phyloP scores from a whole-genome alignment of 768 basidiomycete genomes.

The Terana coerulea region DNA sequence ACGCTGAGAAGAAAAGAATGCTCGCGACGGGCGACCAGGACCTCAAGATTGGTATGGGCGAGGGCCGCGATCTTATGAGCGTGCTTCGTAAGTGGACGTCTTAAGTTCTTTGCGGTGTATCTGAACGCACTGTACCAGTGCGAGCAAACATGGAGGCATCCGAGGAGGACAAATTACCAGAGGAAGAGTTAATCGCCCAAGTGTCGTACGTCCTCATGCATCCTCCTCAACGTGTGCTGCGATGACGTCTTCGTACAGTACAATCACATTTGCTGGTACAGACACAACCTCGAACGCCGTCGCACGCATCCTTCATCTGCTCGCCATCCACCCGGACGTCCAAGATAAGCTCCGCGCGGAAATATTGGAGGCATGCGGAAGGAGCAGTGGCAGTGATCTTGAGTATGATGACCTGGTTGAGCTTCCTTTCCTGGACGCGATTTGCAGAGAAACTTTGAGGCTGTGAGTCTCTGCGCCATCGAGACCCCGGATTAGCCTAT shows the following conservation, averaged over 20 bases:
- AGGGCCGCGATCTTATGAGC: conserved; percentile 29
- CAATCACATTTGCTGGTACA: conserved; percentile 21
- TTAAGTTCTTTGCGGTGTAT: background rate
- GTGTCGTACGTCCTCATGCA: conserved; percentile 18
- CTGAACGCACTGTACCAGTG: conserved; percentile 10
- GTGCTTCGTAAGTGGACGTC: conserved; percentile 19
- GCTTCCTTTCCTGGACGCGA: conserved; percentile 28
- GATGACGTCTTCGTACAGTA: conserved; percentile 11
- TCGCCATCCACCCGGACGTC: conserved; percentile 22
- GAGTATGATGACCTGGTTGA: conserved; percentile 22
- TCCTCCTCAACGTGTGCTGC: background rate
- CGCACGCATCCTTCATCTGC: conserved; percentile 24
- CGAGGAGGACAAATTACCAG: conserved; percentile 21
- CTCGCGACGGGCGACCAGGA: conserved; percentile 17
- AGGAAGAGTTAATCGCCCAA: conserved; percentile 25
- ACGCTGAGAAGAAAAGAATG: conserved; percentile 15
- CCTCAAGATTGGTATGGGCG: conserved; percentile 16
- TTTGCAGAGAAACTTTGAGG: conserved; percentile 22
- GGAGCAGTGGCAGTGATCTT: conserved; percentile 12
- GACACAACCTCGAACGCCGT: conserved; percentile 30
- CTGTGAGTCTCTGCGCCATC: conserved; percentile 15
- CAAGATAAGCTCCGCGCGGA: conserved; percentile 27
- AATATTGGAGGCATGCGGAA: conserved; percentile 12
- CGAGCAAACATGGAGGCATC: conserved; percentile 18
- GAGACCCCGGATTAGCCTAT: background rate